phyloP scores from a whole-genome alignment of 192 early-diverging fungal genomes.

The Coemansia nantahalensis region DNA sequence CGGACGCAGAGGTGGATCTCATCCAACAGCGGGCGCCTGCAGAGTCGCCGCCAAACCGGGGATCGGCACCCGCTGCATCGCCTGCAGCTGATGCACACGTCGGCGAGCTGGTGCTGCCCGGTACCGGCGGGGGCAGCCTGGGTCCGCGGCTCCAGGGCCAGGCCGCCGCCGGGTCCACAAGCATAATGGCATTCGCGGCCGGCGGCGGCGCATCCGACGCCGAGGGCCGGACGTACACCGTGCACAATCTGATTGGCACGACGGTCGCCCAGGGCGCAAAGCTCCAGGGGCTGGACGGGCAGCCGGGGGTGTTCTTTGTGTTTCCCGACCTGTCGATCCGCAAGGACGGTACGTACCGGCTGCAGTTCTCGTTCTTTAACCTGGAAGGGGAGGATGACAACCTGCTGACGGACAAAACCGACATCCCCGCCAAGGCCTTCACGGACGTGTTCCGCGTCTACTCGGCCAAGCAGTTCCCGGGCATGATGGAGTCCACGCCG shows the following conservation, averaged over 20 bases:
- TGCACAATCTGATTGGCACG: constrained; percentile 64
- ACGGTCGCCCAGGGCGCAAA: constrained; percentile 60
- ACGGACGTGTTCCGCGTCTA: constrained; percentile 67
- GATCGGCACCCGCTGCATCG: constrained; percentile 7
- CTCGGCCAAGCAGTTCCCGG: constrained; percentile 75
- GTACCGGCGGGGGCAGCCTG: not conserved
- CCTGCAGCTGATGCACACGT: too few relatives aligned
- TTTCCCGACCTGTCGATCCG: constrained; percentile 76
- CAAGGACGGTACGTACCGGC: constrained; percentile 66
- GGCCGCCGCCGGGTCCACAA: constrained; percentile 26
- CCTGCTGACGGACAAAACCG: constrained; percentile 50
- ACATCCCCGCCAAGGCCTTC: constrained; percentile 57
- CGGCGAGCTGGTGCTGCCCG: not conserved
- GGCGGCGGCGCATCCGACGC: constrained; percentile 6
- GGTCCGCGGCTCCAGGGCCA: constrained; percentile 14
- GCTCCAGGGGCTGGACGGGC: constrained; percentile 57
- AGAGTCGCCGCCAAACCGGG: constrained; percentile 23
- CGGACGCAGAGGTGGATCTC: constrained; percentile 41
- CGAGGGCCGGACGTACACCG: constrained; percentile 13
- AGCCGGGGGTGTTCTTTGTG: constrained; percentile 70
- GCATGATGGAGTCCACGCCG: constrained; percentile 72
- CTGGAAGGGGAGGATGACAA: constrained; percentile 50
- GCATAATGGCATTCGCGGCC: constrained; percentile 45
- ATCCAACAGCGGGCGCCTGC: constrained; percentile 31
- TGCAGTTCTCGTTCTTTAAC: constrained; percentile 66